phyloP scores from a whole-genome alignment of 1,284 basidiomycete species.

The Polyporus tsugae region DNA sequence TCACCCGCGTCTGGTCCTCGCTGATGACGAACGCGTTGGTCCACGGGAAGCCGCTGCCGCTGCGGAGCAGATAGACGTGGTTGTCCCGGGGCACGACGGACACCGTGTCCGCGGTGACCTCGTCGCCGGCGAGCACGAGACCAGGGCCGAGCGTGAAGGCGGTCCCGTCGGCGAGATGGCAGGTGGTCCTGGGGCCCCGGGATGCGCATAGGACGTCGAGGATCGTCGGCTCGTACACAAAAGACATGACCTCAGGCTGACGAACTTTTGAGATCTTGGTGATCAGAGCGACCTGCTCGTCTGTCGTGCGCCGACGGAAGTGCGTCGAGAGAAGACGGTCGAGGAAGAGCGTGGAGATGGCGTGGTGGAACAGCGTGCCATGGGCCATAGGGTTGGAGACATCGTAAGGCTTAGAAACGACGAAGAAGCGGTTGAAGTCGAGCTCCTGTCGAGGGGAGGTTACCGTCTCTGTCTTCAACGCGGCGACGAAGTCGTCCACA shows the following conservation, averaged over 20 bases:
- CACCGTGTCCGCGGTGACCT: background rate
- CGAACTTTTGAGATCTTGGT: background rate
- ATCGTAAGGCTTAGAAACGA: background rate
- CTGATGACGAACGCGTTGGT: slow-evolving; percentile 2
- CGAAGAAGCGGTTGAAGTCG: slow-evolving; percentile 1
- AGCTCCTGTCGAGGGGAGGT: background rate
- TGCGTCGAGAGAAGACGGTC: background rate
- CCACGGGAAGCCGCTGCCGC: background rate
- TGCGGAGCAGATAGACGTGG: background rate
- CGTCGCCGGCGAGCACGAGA: background rate
- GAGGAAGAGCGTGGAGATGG: background rate
- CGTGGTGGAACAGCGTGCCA: background rate
- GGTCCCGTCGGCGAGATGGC: background rate
- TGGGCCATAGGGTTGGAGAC: background rate
- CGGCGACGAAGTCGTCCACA: background rate
- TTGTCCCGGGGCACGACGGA: background rate
- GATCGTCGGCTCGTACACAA: background rate
- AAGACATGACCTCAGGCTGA: background rate
- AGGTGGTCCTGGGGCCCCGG: background rate
- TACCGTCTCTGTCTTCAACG: background rate
- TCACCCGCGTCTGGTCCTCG: background rate
- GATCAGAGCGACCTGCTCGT: background rate
- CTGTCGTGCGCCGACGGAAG: background rate
- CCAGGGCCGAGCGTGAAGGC: background rate
- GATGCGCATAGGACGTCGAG: background rate